Evolutionary conservation across 495 filamentous ascomycete genomes (phyloP).

Genomic region (Clavariopsis aquatica): DNA sequence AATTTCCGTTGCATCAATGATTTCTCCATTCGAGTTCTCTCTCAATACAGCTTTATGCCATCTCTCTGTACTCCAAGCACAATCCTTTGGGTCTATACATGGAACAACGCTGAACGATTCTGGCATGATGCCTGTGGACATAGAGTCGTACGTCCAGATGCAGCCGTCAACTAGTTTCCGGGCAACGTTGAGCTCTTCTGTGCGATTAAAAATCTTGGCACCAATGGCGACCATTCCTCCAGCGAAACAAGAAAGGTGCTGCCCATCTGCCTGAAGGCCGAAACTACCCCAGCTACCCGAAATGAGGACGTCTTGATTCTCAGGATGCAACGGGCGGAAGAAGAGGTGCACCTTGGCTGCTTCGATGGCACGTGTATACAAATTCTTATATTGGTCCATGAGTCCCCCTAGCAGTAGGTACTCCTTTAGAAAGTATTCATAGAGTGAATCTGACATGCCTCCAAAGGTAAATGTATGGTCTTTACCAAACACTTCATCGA

Average conservation of each 20-base stretch:
- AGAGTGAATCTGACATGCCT: constrained; percentile 83
- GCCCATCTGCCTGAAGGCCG: constrained; percentile 59
- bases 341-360: constrained; percentile 73
- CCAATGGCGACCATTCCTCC: constrained; percentile 94
- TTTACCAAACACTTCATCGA: constrained; percentile 1
- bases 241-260: constrained; percentile 84
- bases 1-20: constrained; percentile 43
- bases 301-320: constrained; percentile 77
- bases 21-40: constrained; percentile 32
- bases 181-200: constrained; percentile 78
- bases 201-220: constrained; percentile 75
- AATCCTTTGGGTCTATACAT: constrained; percentile 54
- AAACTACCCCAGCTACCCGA: constrained; percentile 51
- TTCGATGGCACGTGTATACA: constrained; percentile 75
- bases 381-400: constrained; percentile 72
- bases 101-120: constrained; percentile 67
- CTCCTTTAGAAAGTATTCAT: constrained; percentile 93
- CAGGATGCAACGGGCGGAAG: constrained; percentile 79
- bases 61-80: constrained; percentile 57
- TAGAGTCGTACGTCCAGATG: constrained; percentile 87
- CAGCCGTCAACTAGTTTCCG: constrained; percentile 86
- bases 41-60: constrained; percentile 47
- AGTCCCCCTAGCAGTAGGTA: constrained; percentile 78
- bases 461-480: constrained; percentile 59
- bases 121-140: constrained; percentile 76